phyloP scores from a whole-genome alignment of 768 basidiomycete genomes.

The Hydnum rufescens region DNA sequence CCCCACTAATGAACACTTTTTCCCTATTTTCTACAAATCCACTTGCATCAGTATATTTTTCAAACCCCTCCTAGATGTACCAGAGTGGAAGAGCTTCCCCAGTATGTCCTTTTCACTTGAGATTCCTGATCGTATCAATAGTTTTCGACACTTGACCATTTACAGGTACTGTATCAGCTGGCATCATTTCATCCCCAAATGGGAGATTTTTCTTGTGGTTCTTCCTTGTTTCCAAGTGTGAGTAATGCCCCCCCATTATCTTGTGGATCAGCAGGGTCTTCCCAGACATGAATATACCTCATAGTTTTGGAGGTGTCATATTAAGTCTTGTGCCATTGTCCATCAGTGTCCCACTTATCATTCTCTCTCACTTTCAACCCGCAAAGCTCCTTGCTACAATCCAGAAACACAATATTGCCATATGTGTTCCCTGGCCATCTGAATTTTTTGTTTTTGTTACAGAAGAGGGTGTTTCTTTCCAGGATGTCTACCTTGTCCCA shows the following conservation, averaged over 20 bases:
- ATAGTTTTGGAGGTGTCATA: background rate
- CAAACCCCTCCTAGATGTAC: no score
- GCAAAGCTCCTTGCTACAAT: conserved; percentile 43
- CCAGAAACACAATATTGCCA: conserved; percentile 44
- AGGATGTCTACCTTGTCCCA: conserved; percentile 40
- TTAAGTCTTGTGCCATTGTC: background rate
- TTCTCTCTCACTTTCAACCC: conserved; percentile 46
- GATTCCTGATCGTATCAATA: no score
- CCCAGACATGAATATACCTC: background rate
- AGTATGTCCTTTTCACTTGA: no score
- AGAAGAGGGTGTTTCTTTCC: conserved; percentile 4
- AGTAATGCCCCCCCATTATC: background rate
- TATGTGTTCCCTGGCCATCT: no score
- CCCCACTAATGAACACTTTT: no score
- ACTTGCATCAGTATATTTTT: no score
- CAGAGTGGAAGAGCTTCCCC: no score
- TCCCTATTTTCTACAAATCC: no score
- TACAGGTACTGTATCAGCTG: background rate
- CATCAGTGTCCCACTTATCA: conserved; percentile 16
- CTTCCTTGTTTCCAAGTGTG: conserved; percentile 10
- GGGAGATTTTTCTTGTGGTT: background rate
- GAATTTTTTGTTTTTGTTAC: no score
- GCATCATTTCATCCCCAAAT: background rate
- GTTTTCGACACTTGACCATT: no score
- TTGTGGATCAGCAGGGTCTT: background rate